phyloP scores from a whole-genome alignment of 225 moss, liverwort and hornwort species.

The Lunularia cruciata region DNA sequence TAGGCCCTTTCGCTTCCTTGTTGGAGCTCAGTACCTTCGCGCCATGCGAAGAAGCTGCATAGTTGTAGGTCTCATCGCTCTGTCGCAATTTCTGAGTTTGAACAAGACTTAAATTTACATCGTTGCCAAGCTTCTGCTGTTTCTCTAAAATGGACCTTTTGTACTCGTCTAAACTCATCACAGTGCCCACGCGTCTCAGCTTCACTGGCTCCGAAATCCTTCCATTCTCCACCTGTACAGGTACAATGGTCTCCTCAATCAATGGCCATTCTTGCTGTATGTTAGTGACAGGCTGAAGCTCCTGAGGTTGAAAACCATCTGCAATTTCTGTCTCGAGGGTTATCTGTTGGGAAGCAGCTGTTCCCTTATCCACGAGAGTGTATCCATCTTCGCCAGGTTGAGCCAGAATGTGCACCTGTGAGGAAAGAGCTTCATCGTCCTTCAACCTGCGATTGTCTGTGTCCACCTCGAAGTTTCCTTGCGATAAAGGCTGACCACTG shows the following conservation, averaged over 20 bases:
- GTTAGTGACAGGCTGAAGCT: neutral
- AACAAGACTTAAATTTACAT: slow-evolving; percentile 55
- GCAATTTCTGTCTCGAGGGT: neutral
- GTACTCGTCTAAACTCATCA: slow-evolving; percentile 83
- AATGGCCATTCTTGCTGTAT: neutral
- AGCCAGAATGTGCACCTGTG: neutral
- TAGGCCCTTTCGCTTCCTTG: slow-evolving; percentile 88
- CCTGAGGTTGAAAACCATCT: slow-evolving; percentile 5
- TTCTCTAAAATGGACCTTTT: slow-evolving; percentile 58
- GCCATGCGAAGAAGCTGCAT: slow-evolving; percentile 71
- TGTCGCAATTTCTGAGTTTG: slow-evolving; percentile 58
- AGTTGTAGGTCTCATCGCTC: slow-evolving; percentile 71
- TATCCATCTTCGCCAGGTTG: too few species aligned
- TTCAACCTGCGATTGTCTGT: neutral
- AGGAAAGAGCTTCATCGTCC: neutral
- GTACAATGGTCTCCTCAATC: neutral
- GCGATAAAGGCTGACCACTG: neutral
- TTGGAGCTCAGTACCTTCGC: slow-evolving; percentile 75
- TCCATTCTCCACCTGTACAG: slow-evolving; percentile 21
- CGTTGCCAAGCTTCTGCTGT: slow-evolving; percentile 34
- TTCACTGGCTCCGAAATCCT: slow-evolving; percentile 25
- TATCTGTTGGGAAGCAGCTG: neutral
- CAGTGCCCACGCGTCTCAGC: slow-evolving; percentile 51
- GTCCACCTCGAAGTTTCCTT: neutral
- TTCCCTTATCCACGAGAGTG: neutral